phyloP scores from a whole-genome alignment of 2,329 filamentous ascomycete genomes.

The Ophiosphaerella narmari region DNA sequence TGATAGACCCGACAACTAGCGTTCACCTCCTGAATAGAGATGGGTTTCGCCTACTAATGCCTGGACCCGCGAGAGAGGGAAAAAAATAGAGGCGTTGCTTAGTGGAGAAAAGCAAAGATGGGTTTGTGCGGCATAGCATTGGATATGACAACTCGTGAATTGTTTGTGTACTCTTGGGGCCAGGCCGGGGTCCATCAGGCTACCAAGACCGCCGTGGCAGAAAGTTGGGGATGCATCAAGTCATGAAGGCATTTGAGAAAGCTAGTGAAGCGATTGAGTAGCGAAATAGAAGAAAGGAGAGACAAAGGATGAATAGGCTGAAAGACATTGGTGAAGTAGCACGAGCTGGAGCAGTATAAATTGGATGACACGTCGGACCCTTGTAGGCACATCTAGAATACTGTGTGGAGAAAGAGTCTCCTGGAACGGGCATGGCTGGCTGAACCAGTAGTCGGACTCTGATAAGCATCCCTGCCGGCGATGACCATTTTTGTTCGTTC shows the following conservation, averaged over 20 bases:
- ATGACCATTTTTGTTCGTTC: constrained; percentile 20
- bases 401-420: constrained; percentile 29
- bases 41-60: background rate
- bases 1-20: constrained; percentile 12
- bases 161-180: background rate
- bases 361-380: constrained; percentile 32
- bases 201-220: constrained; percentile 17
- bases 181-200: constrained; percentile 3
- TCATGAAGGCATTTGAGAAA: constrained; percentile 6
- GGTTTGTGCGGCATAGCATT: background rate
- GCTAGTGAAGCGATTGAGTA: constrained; percentile 1
- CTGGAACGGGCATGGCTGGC: constrained; percentile 23
- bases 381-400: constrained; percentile 30
- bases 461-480: constrained; percentile 39
- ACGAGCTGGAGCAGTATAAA: constrained; percentile 31
- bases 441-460: constrained; percentile 28
- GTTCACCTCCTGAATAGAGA: background rate
- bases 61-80: background rate
- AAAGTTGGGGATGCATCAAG: constrained; percentile 13
- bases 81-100: background rate
- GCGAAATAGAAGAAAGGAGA: constrained; percentile 6
- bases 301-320: constrained; percentile 13
- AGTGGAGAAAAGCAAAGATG: background rate
- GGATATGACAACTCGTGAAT: background rate
- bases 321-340: constrained; percentile 15